Conservation (phyloP, 164 flowering plant species). For the grape (Vitis vinifera) region ASM3070453v1 NC_081823.1:5034501-5035000, state of each 20-base stretch:
- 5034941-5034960: no score
- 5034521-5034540: no score
- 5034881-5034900: neutral
- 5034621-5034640: slow-evolving; percentile 34
- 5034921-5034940: slow-evolving; percentile 5
- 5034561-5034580: no score
- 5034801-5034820: slow-evolving; percentile 9
- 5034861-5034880: slow-evolving; percentile 6
- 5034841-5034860: slow-evolving; percentile 8
- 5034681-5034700: slow-evolving; percentile 3
- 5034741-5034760: neutral
- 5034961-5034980: no score
- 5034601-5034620: neutral
- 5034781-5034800: neutral
- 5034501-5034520: no score
- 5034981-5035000: no score
- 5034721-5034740: neutral
- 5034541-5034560: no score
- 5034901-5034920: slow-evolving; percentile 15
- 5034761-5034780: slow-evolving; percentile 1
- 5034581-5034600: no score
- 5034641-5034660: slow-evolving; percentile 39
- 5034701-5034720: slow-evolving; percentile 3
- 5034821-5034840: neutral
- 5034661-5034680: slow-evolving; percentile 29